Evolutionary conservation across 306 rosid genomes (phyloP), one percentile per base, ranked within the genome.

Genomic region (Quercus aquifolioides): DNA sequence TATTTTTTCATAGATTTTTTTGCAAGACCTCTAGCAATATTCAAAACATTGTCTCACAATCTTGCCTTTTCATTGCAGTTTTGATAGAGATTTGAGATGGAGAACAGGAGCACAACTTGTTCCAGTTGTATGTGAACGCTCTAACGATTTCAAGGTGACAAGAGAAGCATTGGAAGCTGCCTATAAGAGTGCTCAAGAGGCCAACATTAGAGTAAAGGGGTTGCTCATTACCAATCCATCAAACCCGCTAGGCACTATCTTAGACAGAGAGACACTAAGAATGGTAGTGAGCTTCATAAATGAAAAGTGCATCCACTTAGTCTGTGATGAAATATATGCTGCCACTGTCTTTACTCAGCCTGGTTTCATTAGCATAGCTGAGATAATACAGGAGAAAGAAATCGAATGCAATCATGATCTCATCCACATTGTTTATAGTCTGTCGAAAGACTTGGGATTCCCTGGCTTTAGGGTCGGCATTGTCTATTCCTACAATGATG

Each of bases 21-120:
- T 41, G 46, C 13, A 12, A 60, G 67, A 60, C n/a, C 46, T 64
- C 21, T 64, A 64, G 70, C 43, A 64, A 64, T 6, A 64, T 30
- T 28, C 41, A 30, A 5, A 64, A 17, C 70, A 64, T 30, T 28
- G 17, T 64, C 11, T 74, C 33, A 19, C 60, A 71, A 52, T 79
- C 20, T 38, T 54, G 7, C 19, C 55, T 77, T 83, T 11, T 14
- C 21, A 18, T 57, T 87, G 84, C 95, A 94, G 97, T 11, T 94
- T 92, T 65, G 97, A 94, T 77, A 60, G 98, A 30, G 98, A 94
- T 82, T 87, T 94, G 81, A 84, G 88, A 76, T 94, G 98, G 98
- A 79, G 97, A 88, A 94, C 98, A 3, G 94, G 97, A 78, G 85
- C 81, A 28, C 74, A 91, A 65, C 92, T 94, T 23, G 51, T 89